Percentiles rank a stretch among this genome's conserved stretches.
phyloP scores from a whole-genome alignment of 176 grass and related monocot species.

The Oryza punctata region DNA sequence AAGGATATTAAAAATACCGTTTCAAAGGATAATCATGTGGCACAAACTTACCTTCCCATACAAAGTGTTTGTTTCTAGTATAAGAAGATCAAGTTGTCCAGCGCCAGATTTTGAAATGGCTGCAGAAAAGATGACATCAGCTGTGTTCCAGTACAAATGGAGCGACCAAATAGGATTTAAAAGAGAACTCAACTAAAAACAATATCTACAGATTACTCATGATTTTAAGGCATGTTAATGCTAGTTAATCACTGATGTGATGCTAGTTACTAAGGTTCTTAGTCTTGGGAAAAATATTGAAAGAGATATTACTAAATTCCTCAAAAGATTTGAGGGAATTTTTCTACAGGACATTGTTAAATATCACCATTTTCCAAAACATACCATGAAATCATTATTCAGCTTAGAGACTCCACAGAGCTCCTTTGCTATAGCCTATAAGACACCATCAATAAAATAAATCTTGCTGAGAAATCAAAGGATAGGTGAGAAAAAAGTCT shows the following conservation, averaged over 20 bases:
- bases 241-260: neutral
- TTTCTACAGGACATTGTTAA: neutral
- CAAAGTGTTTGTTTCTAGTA: constrained; percentile 39
- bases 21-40: neutral
- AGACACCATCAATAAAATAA: no score
- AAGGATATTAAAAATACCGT: neutral
- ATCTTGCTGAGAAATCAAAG: no score
- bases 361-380: no score
- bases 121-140: constrained; percentile 22
- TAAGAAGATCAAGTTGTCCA: constrained; percentile 32
- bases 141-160: neutral
- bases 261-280: neutral
- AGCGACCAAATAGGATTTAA: neutral
- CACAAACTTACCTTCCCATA: constrained; percentile 13
- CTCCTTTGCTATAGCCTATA: no score
- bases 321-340: neutral
- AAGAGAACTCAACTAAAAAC: neutral
- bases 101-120: constrained; percentile 44
- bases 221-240: neutral
- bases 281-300: neutral
- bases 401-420: neutral
- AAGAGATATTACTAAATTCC: neutral
- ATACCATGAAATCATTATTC: neutral
- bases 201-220: neutral
- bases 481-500: no score